Base-by-base conservation (phyloP, 331 rosid genomes). In the Pyrus hybrid region DNA sequence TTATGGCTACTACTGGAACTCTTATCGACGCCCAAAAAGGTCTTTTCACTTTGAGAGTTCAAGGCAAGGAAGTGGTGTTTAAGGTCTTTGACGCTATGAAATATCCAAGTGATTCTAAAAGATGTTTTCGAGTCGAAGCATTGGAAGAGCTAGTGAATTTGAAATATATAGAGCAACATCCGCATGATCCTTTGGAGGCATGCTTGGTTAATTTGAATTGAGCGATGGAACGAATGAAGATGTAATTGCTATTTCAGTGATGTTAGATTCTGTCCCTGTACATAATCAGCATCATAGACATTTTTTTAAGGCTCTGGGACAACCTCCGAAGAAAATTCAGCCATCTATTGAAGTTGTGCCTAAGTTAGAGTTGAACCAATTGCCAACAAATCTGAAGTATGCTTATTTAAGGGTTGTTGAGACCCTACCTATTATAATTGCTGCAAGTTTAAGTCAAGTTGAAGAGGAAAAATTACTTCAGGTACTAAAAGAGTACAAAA, bases 211-310 rank as follows among this genome's bases (percentile, higher is more conserved):
- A 54, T 5, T 8, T 6, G 22, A 54, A 66, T 30, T 66, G 6
- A 10, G 8, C 0, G 5, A 16, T 7, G 23, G 3, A 16, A 17
- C 0, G 1, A 35, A 35, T 0, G n/a, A 49, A 12, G 17, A 13
- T 12, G 5, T 49, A 12, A n/a, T 13, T 13, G 7, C 14, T 4
- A 17, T 49, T 32, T 29, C 10, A 29, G 22, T 1, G 5, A 49
- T 49, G 12, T 14, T 66, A n/a, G 26, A 66, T 6, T 12, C 5
- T 49, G 21, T 49, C 12, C 5, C 5, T 30, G 33, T 5, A 8
- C 6, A 14, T 0, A 33, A 33, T 33, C 2, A 33, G 37, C 10
- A 33, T 33, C 2, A 1, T 0, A 33, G 10, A 33, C 37, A 33
- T 33, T 7, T 0, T 33, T 33, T 33, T 4, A 11, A 66, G n/a